Evolutionary conservation across 2,329 filamentous ascomycete species (phyloP), one percentile per base, ranked within the genome.

Genomic region (Arthrinium phaeospermum): DNA sequence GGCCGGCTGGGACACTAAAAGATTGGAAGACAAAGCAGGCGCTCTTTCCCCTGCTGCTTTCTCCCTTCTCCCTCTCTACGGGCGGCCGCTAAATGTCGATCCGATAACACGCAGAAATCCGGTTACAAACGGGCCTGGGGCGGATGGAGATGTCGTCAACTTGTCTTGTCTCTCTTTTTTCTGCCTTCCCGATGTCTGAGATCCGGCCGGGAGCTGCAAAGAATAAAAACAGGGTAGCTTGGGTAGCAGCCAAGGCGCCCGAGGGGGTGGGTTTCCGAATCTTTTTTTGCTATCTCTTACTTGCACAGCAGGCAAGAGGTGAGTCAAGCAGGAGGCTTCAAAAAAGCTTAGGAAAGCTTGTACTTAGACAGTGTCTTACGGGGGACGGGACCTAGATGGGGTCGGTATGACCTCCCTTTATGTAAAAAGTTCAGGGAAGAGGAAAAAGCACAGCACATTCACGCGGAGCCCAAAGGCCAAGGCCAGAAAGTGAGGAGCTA

Each of bases 281-380:
- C 19, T 64, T 64, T 13, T 8, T 41, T 64, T n/a, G 30, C 30
- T 64, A 64, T 64, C 30, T 64, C 19, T 41, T 41, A 22, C 4
- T 41, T 64, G 34, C 57, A 34, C 57, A n/a, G 22, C 34, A 64
- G 34, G 24, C 57, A 64, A 24, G 34, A 14, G 8, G 57, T 64
- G 57, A 64, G 57, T 64, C 57, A 64, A 64, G 57, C 57, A 64
- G n/a, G 57, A 64, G 57, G 57, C 57, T 64, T 64, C 57, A 64
- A 64, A 64, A 57, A 64, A 64, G 57, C 57, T 64, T 64, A 41
- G 34, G 57, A 64, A 64, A 64, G 57, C 57, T 64, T 64, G 57
- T 64, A 64, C 57, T 64, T 41, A 64, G 57, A 64, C 57, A 64
- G 13, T 64, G 57, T 64, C 57, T 64, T 64, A 64, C 34, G 57